Evolutionary conservation across 352 stramenopile genomes (phyloP), one percentile per base, ranked within the genome.

Genomic region (Phytophthora syringae): DNA sequence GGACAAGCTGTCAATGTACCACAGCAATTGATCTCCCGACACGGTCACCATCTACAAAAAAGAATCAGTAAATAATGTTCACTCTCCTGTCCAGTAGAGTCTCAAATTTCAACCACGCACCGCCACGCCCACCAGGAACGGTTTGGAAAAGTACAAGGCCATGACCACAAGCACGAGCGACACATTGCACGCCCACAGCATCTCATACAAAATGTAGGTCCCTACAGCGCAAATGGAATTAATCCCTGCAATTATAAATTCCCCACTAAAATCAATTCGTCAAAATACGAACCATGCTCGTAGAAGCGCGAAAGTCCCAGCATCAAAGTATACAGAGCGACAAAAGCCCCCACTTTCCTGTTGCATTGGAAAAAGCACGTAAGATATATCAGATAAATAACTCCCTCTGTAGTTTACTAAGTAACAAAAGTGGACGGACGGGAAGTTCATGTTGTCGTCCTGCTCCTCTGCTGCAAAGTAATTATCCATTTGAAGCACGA

Each of bases 11-110:
- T 98, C 93, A 12, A 97, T 79, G 61, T 95, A 98, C 93, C 93
- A 98, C 15, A 97, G 67, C 24, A 98, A 43, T 58, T 98, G 95
- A 67, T 98, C 92, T 36, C 97, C 95, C 15, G 90, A 95, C 5
- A 98, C 93, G 18, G 91, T 94, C 16, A 96, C 79, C 78, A 93
- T 97, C 81, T 90, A 84, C 25, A 57, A 27, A 16, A 57, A 28
- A 59, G 12, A 15, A 56, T 27, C 1, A 43, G 12, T 45, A 28
- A 25, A 25, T 25, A 20, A 12, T 18, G 15, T 39, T 15, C 7
- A 45, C 20, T 9, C 20, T 24, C 18, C 22, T 24, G 16, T 28
- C 15, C 16, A 10, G 2, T 47, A 7, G 10, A 49, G n/a, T 24
- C 13, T 9, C 3, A 53, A 32, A 15, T 40, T 32, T 5, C 22